These are phyloP conservation scores for Ascochyta clinopodiicola DNA, from an alignment of 2,329 filamentous ascomycete genomes.

Conservation along the genomic window DNA sequence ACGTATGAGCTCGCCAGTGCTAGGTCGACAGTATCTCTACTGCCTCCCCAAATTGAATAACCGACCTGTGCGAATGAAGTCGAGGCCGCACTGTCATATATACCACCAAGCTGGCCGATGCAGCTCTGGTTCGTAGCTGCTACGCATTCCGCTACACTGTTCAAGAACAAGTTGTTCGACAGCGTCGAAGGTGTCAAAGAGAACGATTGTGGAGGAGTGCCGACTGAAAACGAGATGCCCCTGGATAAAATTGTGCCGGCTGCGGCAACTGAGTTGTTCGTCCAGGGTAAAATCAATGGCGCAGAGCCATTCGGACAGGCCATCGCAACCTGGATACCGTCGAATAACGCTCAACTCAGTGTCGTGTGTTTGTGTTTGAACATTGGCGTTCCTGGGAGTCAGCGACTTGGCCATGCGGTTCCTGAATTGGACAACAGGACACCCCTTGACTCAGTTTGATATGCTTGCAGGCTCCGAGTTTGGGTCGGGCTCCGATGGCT, in stretches of 20 bases:
- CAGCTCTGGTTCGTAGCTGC: slow-evolving; percentile 26
- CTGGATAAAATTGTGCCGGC: slow-evolving; percentile 21
- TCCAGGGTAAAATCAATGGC: slow-evolving; percentile 26
- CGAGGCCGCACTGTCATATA: slow-evolving; percentile 22
- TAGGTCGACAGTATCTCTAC: slow-evolving; percentile 21
- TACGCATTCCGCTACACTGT: slow-evolving; percentile 21
- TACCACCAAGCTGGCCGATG: slow-evolving; percentile 24
- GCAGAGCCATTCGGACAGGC: slow-evolving; percentile 25
- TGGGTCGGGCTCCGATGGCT: no score
- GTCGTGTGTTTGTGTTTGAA: no score
- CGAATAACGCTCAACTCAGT: no score
- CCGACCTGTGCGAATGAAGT: slow-evolving; percentile 21
- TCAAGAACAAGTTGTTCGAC: slow-evolving; percentile 24
- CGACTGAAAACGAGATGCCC: slow-evolving; percentile 24
- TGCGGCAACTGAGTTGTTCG: slow-evolving; percentile 24
- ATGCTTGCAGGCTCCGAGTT: no score
- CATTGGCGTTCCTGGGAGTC: no score
- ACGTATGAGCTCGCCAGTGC: slow-evolving; percentile 20
- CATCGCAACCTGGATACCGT: slow-evolving; percentile 2
- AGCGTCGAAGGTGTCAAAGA: slow-evolving; percentile 25
- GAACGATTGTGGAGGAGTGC: slow-evolving; percentile 25
- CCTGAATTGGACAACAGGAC: no score
- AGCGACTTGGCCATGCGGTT: no score
- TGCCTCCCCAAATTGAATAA: slow-evolving; percentile 23
- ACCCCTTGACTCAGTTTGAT: no score